These are phyloP conservation scores for Populus tremula DNA, from an alignment of 345 rosid genomes.

Conservation along the genomic window DNA sequence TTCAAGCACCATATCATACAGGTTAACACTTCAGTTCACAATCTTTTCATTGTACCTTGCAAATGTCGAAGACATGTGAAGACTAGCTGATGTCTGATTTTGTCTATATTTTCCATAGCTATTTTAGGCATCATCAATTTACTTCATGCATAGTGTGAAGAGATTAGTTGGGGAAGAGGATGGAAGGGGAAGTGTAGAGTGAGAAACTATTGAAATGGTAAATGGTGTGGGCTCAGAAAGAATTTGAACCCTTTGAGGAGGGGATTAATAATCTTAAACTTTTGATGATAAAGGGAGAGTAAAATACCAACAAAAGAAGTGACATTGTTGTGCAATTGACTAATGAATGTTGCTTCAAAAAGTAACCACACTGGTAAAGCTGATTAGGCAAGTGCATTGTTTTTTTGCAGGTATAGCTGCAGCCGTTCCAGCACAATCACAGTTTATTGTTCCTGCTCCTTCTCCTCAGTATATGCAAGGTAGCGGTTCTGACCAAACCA, in stretches of 20 bases:
- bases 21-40: slow-evolving; percentile 29
- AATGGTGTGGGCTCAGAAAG: not conserved
- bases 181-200: not conserved
- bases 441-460: slow-evolving; percentile 66
- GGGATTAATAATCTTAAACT: not conserved
- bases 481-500: slow-evolving; percentile 76
- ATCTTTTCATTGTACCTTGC: not conserved
- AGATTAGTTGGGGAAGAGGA: not conserved
- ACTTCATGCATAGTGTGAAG: not conserved
- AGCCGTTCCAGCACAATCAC: slow-evolving; percentile 59
- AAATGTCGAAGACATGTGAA: not conserved
- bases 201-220: not conserved
- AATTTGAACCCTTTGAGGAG: not conserved
- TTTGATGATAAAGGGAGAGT: not conserved
- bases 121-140: not conserved
- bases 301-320: not conserved
- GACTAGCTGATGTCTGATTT: not conserved
- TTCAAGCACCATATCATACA: slow-evolving; percentile 70
- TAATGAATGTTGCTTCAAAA: not conserved
- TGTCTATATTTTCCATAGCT: not conserved
- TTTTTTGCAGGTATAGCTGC: slow-evolving; percentile 47
- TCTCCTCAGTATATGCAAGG: slow-evolving; percentile 69
- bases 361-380: not conserved
- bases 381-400: slow-evolving; percentile 8
- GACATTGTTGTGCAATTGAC: not conserved